These are phyloP conservation scores for Zymoseptoria crescenta DNA, from an alignment of 2,329 filamentous ascomycete species.

Conservation along the genomic window DNA sequence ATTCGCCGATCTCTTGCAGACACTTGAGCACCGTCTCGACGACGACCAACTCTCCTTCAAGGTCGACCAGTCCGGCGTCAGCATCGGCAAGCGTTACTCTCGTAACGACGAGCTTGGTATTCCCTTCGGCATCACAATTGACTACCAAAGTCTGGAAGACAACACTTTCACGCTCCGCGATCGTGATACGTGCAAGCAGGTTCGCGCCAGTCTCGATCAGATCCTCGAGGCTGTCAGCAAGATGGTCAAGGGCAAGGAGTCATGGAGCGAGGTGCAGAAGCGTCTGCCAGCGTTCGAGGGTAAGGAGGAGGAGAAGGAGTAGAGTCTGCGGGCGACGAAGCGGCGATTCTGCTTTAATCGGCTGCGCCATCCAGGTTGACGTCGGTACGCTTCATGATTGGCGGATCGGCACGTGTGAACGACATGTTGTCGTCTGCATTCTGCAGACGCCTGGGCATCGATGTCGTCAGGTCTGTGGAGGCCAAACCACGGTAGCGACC, in stretches of 20 bases:
- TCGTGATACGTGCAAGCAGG: constrained; percentile 83
- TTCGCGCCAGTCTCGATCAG: constrained; percentile 72
- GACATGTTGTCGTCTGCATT: background rate
- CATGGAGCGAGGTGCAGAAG: constrained; percentile 62
- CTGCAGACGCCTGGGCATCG: background rate
- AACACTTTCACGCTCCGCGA: constrained; percentile 80
- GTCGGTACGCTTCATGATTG: background rate
- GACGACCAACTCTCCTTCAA: constrained; percentile 71
- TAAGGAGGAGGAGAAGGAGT: constrained; percentile 50
- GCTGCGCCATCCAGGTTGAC: background rate
- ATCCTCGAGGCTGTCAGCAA: constrained; percentile 67
- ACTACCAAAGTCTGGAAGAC: constrained; percentile 91
- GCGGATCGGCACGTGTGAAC: background rate
- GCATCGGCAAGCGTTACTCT: constrained; percentile 89
- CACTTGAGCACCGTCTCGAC: constrained; percentile 68
- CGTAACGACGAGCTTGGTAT: constrained; percentile 95
- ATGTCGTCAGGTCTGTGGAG: background rate
- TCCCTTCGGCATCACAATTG: constrained; percentile 84
- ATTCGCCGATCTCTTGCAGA: constrained; percentile 69
- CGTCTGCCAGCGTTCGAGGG: constrained; percentile 79
- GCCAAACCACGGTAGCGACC: background rate
- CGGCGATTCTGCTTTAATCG: background rate
- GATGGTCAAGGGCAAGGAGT: constrained; percentile 55
- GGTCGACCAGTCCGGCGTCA: constrained; percentile 82
- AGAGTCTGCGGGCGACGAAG: background rate